Conservation (phyloP, 208 protist species). For the Phytomonas sp. region DNA sequence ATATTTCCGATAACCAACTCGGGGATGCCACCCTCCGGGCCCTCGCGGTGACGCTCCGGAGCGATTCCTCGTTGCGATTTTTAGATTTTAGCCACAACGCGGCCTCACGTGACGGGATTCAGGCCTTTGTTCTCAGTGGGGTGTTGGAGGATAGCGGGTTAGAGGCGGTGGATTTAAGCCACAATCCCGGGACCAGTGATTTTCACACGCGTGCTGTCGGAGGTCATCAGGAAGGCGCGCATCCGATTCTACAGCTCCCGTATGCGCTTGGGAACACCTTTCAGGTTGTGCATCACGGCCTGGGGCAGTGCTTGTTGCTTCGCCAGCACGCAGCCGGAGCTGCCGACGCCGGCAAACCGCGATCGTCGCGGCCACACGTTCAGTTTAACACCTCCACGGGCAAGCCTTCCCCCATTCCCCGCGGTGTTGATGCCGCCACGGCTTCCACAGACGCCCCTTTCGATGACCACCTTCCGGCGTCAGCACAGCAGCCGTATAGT, state of each 20-base stretch:
- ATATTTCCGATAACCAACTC: slow-evolving; percentile 50
- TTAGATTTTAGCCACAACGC: slow-evolving; percentile 45
- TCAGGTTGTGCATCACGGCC: slow-evolving; percentile 17
- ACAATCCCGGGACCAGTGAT: slow-evolving; percentile 17
- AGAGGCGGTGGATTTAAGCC: slow-evolving; percentile 47
- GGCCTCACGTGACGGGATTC: slow-evolving; percentile 23
- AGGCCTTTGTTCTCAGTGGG: slow-evolving; percentile 21
- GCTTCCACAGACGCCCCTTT: not conserved
- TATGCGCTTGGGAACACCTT: slow-evolving; percentile 13
- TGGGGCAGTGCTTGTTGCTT: slow-evolving; percentile 22
- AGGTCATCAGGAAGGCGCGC: slow-evolving; percentile 7
- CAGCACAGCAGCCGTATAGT: not conserved
- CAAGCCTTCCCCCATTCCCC: not conserved
- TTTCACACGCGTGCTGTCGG: not conserved
- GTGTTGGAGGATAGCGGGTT: slow-evolving; percentile 39
- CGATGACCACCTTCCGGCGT: not conserved
- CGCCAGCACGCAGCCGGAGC: not conserved
- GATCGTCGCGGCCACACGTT: not conserved
- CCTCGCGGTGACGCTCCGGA: not conserved
- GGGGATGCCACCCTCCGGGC: slow-evolving; percentile 32
- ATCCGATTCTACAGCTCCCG: slow-evolving; percentile 5
- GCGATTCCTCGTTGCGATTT: slow-evolving; percentile 10
- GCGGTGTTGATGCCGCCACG: too few relatives aligned
- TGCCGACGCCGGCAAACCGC: not conserved
- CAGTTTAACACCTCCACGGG: not conserved